Evolutionary conservation across 306 rosid species (phyloP).

Genomic region (Sindora glabra): DNA sequence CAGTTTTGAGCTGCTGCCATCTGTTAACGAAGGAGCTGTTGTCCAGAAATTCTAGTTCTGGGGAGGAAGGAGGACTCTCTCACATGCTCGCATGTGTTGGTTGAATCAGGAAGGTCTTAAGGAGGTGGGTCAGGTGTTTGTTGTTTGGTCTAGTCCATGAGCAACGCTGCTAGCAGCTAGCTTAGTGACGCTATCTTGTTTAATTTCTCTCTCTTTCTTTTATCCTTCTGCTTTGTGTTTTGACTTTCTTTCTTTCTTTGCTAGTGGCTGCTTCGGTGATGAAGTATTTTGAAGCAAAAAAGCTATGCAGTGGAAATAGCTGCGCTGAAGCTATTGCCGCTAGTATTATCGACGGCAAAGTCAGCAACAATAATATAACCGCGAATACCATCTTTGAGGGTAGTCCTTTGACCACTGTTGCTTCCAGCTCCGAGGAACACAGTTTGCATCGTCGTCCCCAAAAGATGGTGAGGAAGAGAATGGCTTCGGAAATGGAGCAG

Average conservation of each 20-base stretch:
- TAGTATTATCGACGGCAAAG: conserved; percentile 8
- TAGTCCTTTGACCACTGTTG: conserved; percentile 21
- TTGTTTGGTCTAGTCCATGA: too few species aligned
- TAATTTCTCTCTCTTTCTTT: too few species aligned
- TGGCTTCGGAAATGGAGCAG: conserved; percentile 92
- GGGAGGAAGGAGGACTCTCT: too few species aligned
- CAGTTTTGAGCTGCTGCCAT: too few species aligned
- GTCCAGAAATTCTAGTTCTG: too few species aligned
- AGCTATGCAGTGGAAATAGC: not conserved
- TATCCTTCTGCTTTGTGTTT: conserved; percentile 13
- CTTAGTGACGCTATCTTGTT: too few species aligned
- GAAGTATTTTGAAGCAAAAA: too few species aligned
- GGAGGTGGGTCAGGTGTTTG: too few species aligned
- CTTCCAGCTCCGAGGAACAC: conserved; percentile 27
- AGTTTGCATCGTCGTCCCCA: conserved; percentile 1
- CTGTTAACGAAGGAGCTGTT: too few species aligned
- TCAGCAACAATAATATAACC: conserved; percentile 12
- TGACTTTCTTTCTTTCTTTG: not conserved
- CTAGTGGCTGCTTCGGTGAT: conserved; percentile 50
- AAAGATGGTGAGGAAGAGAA: conserved; percentile 71
- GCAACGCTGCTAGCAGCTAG: too few species aligned
- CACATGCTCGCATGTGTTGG: too few species aligned
- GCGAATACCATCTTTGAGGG: not conserved
- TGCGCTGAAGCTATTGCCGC: conserved; percentile 21
- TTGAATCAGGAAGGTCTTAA: too few species aligned